Conservation (phyloP, 805 yeast species). For the Candida endomychidarum region DNA sequence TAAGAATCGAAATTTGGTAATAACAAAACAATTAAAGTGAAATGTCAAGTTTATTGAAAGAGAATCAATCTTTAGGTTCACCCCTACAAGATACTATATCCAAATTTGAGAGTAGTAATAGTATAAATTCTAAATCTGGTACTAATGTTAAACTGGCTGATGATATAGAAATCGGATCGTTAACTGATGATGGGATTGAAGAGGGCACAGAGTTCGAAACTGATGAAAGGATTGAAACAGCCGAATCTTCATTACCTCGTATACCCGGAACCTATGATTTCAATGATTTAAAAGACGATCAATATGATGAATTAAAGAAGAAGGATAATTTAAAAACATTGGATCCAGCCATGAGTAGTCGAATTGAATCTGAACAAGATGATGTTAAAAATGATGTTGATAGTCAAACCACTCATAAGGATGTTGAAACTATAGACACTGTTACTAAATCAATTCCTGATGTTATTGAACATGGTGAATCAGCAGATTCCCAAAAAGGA, state of each 20-base stretch:
- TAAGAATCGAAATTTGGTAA: too few relatives aligned
- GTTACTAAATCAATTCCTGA: too few relatives aligned
- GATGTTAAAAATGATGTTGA: neutral
- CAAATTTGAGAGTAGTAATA: conserved; percentile 8
- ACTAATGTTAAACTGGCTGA: conserved; percentile 2
- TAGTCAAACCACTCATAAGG: too few relatives aligned
- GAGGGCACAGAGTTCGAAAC: neutral
- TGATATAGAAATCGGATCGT: conserved; percentile 8
- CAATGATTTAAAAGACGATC: conserved; percentile 17
- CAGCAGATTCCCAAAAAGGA: too few relatives aligned
- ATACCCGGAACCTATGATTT: conserved; percentile 27
- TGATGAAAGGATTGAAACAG: too few relatives aligned
- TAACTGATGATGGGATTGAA: conserved; percentile 6
- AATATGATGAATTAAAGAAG: conserved; percentile 3
- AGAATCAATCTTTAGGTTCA: conserved; percentile 12
- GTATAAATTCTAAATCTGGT: neutral
- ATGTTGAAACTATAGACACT: too few relatives aligned
- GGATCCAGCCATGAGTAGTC: conserved; percentile 47
- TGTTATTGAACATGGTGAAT: too few relatives aligned
- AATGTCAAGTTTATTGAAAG: conserved; percentile 11
- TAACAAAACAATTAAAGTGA: neutral
- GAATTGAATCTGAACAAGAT: conserved; percentile 8
- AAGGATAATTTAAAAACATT: conserved; percentile 30
- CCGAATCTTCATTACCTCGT: conserved; percentile 19
- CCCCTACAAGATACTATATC: conserved; percentile 16